Base-by-base conservation (phyloP, 352 stramenopile genomes). In the Phytophthora nicotianae region DNA sequence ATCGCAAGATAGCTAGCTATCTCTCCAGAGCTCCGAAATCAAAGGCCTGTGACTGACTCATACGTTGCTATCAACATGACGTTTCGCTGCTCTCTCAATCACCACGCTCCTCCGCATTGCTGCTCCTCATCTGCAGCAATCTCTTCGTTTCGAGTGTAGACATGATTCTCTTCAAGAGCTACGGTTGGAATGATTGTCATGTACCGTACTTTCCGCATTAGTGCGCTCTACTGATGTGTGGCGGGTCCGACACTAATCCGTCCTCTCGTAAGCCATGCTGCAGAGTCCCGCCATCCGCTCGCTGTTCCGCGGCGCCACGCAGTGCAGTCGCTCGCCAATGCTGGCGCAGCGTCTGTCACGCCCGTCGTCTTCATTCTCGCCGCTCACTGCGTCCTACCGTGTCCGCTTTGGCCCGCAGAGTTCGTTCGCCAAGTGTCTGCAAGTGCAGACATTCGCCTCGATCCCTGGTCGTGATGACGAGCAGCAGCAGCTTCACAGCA, bases 361-460 rank as follows among this genome's bases (percentile, higher is more conserved):
- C 49, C 46, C 51, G 5, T 69, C 62, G 6, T 65, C 56, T 16
- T 57, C 57, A 5, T 57, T 50, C 56, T 68, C 68, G 26, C 32
- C 62, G 13, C 37, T 71, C 5, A 8, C 17, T 5, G 50, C 64
- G 21, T 65, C 60, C 19, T 65, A 56, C 19, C 51, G 51, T n/a
- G 32, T 45, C 42, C 46, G 50, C 27, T 73, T 62, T 13, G 56
- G 51, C 20, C 20, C 27, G 1, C 42, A 71, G 21, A 71, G 51
- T 32, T 10, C 61, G 49, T 73, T 75, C 27, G 45, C 68, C 11
- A 59, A 53, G 27, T 72, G 48, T 16, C 13, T 83, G 43, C 77
- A 89, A 59, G 51, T 67, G 9, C 68, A 81, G 20, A 51, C 74
- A 58, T 91, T 91, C 59, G 79, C 83, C 37, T 88, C 85, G 10